These are phyloP conservation scores for Aspergillus quadrilineatus DNA, from an alignment of 2,329 filamentous ascomycete genomes.

Conservation along the genomic window DNA sequence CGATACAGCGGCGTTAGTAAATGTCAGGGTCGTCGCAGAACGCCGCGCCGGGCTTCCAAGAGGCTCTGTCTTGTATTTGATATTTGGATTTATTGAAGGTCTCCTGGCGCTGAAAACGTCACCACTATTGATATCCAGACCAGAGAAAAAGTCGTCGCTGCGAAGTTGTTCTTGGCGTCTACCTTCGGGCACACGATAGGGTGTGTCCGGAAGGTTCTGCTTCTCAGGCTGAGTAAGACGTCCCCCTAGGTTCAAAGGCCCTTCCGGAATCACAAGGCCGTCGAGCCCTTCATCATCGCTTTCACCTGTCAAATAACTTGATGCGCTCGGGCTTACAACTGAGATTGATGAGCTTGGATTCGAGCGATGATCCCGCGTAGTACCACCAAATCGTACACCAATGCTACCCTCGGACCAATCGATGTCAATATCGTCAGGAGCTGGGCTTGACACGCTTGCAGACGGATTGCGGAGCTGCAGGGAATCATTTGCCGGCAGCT, in stretches of 20 bases:
- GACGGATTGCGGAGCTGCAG: conserved; percentile 64
- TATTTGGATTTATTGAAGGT: conserved; percentile 82
- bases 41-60: conserved; percentile 67
- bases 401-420: conserved; percentile 93
- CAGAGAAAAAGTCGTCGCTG: conserved; percentile 77
- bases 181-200: conserved; percentile 32
- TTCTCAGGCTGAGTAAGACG: conserved; percentile 71
- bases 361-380: conserved; percentile 73
- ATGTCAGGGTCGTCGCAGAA: conserved; percentile 81
- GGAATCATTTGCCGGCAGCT: conserved; percentile 66
- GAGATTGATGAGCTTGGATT: conserved; percentile 84
- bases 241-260: conserved; percentile 78
- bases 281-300: conserved; percentile 92
- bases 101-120: conserved; percentile 79
- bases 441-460: conserved; percentile 61
- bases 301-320: conserved; percentile 85
- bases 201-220: conserved; percentile 33
- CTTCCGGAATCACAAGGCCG: conserved; percentile 80
- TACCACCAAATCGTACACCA: conserved; percentile 86
- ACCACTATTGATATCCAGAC: conserved; percentile 80
- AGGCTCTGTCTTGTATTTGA: conserved; percentile 76
- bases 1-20: conserved; percentile 72
- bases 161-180: conserved; percentile 28
- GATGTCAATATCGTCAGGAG: conserved; percentile 71
- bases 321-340: conserved; percentile 85